These are phyloP conservation scores for Saccharomyces hybrid DNA, from an alignment of 1,139 yeast species.

Conservation along the genomic window DNA sequence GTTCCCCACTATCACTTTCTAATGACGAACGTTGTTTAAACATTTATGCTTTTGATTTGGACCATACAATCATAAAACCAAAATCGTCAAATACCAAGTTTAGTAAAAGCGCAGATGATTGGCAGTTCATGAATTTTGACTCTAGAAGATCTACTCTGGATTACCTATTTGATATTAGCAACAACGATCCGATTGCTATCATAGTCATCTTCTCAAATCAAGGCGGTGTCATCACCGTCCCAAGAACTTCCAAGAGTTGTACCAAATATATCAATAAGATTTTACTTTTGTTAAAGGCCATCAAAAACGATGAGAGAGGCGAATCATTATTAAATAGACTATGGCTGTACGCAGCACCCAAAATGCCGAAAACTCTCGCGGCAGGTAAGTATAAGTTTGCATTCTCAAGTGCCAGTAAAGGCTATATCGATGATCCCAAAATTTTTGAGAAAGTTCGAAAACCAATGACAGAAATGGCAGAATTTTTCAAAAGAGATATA, in stretches of 20 bases:
- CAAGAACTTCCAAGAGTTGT: constrained; percentile 45
- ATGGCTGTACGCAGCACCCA: constrained; percentile 60
- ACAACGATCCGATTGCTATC: constrained; percentile 20
- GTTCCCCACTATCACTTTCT: neutral
- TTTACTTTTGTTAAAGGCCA: constrained; percentile 32
- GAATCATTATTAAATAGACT: constrained; percentile 32
- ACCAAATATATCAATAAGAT: constrained; percentile 42
- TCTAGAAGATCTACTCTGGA: constrained; percentile 13
- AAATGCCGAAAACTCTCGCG: constrained; percentile 34
- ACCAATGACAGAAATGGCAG: constrained; percentile 72
- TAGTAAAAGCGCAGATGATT: constrained; percentile 24
- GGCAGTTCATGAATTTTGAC: constrained; percentile 26
- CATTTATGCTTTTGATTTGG: constrained; percentile 29
- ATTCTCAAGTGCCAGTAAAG: constrained; percentile 12
- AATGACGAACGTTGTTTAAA: constrained; percentile 4
- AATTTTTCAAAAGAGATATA: constrained; percentile 37
- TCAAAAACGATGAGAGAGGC: constrained; percentile 13
- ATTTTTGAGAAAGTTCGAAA: constrained; percentile 48
- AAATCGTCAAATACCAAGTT: constrained; percentile 21
- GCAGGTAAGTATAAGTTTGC: constrained; percentile 6
- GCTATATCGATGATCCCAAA: constrained; percentile 8
- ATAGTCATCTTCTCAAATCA: constrained; percentile 82
- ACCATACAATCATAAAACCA: constrained; percentile 30
- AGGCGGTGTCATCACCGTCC: constrained; percentile 42
- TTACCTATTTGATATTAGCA: constrained; percentile 26